A percentile compares a stretch with the other conserved stretches of the same genome.
Evolutionary conservation across 169 alveolate species (phyloP).

Genomic region (Plasmodium billcollinsi): DNA sequence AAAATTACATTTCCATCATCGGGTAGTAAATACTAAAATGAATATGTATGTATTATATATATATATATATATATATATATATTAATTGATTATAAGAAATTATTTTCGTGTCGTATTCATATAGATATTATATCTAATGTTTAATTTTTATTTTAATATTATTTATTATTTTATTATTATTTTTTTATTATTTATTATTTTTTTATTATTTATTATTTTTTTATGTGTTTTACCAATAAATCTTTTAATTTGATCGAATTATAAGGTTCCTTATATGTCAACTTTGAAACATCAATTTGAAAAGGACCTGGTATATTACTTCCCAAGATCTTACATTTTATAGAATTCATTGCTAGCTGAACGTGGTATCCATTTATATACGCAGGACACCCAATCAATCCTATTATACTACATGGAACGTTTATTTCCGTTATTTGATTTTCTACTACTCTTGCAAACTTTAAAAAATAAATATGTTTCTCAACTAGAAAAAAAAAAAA

Average conservation of each 20-base stretch:
- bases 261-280: constrained; percentile 86
- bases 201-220: background rate
- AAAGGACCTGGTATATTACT: constrained; percentile 88
- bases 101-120: no score
- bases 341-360: constrained; percentile 86
- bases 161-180: background rate
- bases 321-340: constrained; percentile 89
- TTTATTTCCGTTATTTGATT: constrained; percentile 85
- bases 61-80: background rate
- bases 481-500: constrained; percentile 73
- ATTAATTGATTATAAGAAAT: background rate
- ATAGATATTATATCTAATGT: background rate
- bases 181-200: background rate
- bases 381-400: constrained; percentile 91
- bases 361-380: constrained; percentile 90
- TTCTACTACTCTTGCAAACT: constrained; percentile 86
- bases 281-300: constrained; percentile 88
- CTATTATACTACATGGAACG: constrained; percentile 87
- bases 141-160: background rate
- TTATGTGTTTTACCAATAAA: constrained; percentile 64
- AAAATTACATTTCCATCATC: constrained; percentile 86
- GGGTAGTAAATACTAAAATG: constrained; percentile 83
- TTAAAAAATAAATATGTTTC: constrained; percentile 85
- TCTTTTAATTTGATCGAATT: constrained; percentile 85
- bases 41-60: background rate